phyloP scores from a whole-genome alignment of 805 yeast species.

The Yamadazyma scolyti region DNA sequence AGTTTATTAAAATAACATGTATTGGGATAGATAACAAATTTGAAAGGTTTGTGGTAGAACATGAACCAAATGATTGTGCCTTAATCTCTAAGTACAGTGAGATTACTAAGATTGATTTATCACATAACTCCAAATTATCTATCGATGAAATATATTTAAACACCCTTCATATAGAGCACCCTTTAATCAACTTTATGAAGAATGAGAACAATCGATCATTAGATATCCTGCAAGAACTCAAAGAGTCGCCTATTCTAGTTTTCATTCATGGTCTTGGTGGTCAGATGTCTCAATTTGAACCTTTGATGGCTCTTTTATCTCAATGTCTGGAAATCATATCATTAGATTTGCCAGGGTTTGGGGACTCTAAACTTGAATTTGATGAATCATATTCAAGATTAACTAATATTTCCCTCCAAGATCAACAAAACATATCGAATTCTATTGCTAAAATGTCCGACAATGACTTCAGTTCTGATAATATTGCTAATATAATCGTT shows the following conservation, averaged over 20 bases:
- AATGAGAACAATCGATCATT: conserved; percentile 21
- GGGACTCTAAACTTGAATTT: conserved; percentile 40
- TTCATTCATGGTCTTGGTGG: conserved; percentile 92
- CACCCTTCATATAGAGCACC: conserved; percentile 49
- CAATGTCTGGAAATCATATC: conserved; percentile 63
- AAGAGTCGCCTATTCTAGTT: conserved; percentile 55
- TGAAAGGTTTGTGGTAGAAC: conserved; percentile 36
- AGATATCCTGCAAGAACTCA: conserved; percentile 31
- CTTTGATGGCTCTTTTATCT: conserved; percentile 58
- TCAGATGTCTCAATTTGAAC: conserved; percentile 79
- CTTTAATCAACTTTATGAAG: conserved; percentile 30
- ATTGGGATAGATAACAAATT: conserved; percentile 26
- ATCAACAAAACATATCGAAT: conserved; percentile 25
- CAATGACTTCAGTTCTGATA: conserved; percentile 41
- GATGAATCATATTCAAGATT: conserved; percentile 12
- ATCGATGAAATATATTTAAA: conserved; percentile 34
- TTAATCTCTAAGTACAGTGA: conserved; percentile 46
- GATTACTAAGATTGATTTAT: conserved; percentile 35
- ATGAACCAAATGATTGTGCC: conserved; percentile 55
- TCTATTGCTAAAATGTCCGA: conserved; percentile 29
- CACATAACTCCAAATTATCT: conserved; percentile 15
- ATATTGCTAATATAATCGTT: conserved; percentile 36
- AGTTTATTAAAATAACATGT: conserved; percentile 20
- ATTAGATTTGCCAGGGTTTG: conserved; percentile 88
- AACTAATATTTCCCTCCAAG: conserved; percentile 24